Conservation (phyloP, 495 filamentous ascomycete genomes). For the Amphirosellinia nigrospora region DNA sequence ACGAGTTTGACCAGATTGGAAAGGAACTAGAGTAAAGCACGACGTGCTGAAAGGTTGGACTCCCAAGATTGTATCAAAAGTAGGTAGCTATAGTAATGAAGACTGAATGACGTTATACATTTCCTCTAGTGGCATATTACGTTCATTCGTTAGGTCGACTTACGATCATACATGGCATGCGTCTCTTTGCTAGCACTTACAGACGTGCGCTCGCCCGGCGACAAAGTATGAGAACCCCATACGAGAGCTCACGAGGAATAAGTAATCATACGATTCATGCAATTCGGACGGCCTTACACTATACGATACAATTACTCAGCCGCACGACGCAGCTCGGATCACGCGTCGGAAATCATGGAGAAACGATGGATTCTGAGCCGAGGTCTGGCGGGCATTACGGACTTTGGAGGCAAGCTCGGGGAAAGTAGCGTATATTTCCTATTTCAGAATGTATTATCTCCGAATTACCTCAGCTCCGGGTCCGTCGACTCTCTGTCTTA, state of each 20-base stretch:
- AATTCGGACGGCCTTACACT: neutral
- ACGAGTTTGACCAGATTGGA: slow-evolving; percentile 28
- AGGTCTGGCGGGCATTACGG: neutral
- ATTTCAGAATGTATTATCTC: slow-evolving; percentile 7
- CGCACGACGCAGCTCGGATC: neutral
- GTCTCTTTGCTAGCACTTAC: neutral
- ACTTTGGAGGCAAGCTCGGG: neutral
- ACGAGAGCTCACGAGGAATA: neutral
- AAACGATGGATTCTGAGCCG: neutral
- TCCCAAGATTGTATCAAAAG: neutral
- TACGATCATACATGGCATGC: neutral
- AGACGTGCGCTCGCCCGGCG: neutral
- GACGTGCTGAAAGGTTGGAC: neutral
- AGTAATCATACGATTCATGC: neutral
- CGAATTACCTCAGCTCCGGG: neutral
- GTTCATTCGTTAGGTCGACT: neutral
- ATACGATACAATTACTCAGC: neutral
- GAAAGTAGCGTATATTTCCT: neutral
- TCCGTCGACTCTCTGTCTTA: neutral
- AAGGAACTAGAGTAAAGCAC: slow-evolving; percentile 22
- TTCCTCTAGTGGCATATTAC: neutral
- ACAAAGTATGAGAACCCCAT: neutral
- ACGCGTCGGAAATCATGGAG: neutral
- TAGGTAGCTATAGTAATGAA: neutral
- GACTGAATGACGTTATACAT: neutral